Conservation (phyloP, 495 filamentous ascomycete genomes). For the Penicillium nucicola region DNA sequence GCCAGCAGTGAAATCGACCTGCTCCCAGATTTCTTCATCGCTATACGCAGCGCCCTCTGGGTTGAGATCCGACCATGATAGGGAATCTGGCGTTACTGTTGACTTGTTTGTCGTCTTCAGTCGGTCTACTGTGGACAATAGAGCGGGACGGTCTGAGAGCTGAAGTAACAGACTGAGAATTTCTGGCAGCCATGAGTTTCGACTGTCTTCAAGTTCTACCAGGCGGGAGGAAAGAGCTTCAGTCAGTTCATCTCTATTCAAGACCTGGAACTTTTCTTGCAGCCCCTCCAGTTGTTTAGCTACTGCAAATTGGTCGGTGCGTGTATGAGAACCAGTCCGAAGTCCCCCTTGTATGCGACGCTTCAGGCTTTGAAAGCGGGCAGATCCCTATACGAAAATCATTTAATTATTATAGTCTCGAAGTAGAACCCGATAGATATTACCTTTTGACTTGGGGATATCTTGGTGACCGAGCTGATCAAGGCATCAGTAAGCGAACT, state of each 20-base stretch:
- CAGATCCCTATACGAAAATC: conserved; percentile 34
- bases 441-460: conserved; percentile 28
- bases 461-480: conserved; percentile 27
- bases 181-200: conserved; percentile 68
- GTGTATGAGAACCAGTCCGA: conserved; percentile 57
- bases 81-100: conserved; percentile 36
- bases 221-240: conserved; percentile 67
- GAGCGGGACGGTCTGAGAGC: conserved; percentile 76
- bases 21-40: conserved; percentile 73
- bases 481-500: conserved; percentile 35
- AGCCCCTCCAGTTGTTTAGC: conserved; percentile 69
- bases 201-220: conserved; percentile 50
- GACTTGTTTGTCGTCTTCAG: conserved; percentile 50
- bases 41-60: conserved; percentile 66
- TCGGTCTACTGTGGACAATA: conserved; percentile 60
- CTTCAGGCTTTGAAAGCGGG: conserved; percentile 24
- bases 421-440: background rate
- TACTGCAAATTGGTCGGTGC: conserved; percentile 89
- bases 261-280: conserved; percentile 82
- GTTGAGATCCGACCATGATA: conserved; percentile 76
- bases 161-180: conserved; percentile 74
- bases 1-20: conserved; percentile 66
- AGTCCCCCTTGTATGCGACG: conserved; percentile 27
- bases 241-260: conserved; percentile 75
- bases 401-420: conserved; percentile 16